phyloP scores from a whole-genome alignment of 179 eudicot genomes.

The Corrigiola litoralis region DNA sequence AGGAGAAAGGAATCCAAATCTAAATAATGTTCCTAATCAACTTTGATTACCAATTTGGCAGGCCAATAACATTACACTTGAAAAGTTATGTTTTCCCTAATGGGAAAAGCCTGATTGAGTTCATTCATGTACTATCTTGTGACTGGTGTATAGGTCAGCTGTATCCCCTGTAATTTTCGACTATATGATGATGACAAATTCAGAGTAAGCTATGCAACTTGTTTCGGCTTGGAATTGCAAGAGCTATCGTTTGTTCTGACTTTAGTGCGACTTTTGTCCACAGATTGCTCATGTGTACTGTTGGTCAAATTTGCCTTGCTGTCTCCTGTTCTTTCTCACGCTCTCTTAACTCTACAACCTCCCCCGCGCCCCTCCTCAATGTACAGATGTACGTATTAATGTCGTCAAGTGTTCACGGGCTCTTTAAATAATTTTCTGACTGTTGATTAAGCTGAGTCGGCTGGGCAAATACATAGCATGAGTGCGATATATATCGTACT shows the following conservation, averaged over 20 bases:
- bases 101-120: constrained; percentile 3
- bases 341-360: too few species aligned
- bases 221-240: not conserved
- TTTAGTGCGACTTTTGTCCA: not conserved
- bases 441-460: too few species aligned
- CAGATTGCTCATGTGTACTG: too few species aligned
- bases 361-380: too few species aligned
- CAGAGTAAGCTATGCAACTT: not conserved
- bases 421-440: too few species aligned
- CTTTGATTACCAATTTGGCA: constrained; percentile 1
- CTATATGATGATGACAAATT: constrained; percentile 10
- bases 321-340: too few species aligned
- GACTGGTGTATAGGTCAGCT: not conserved
- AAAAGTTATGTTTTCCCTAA: not conserved
- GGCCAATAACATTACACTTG: not conserved
- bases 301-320: too few species aligned
- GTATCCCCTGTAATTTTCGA: constrained; percentile 4
- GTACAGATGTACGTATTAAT: too few species aligned
- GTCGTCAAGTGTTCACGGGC: too few species aligned
- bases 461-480: too few species aligned
- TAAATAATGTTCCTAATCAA: not conserved
- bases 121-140: not conserved
- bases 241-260: not conserved
- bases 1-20: not conserved
- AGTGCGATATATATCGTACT: too few species aligned